Evolutionary conservation across 805 yeast genomes (phyloP), one percentile per base, ranked within the genome.

Genomic region (Teunomyces kruisii): DNA sequence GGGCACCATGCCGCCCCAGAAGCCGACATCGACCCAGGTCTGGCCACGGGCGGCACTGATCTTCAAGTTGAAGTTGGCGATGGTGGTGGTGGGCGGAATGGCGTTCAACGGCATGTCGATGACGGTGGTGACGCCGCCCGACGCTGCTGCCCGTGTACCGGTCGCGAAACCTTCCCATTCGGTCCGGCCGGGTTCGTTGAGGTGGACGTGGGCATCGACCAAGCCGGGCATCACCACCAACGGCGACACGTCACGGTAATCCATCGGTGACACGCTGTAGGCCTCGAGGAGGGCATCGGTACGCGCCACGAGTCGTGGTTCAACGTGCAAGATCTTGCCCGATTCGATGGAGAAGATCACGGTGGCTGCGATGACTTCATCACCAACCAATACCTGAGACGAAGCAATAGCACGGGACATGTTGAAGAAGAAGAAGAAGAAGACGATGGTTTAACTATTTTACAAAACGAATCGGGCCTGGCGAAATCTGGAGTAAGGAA

Each of bases 131-230:
- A 91, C 97, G 46, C 98, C 98, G 13, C 98, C 98, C 9, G 91
- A 76, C 0, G 96, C 96, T 0, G 97, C 97, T 2, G 96, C 87
- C 60, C 84, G 84, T 0, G 98, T 91, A 0, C 98, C 98, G 0
- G 96, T 86, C n/a, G 83, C 96, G 62, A 92, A 91, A 1, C 98
- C 98, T 65, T 91, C 98, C 98, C 98, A 91, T 50, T 90, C 96
- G 1, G 97, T 91, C 55, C 97, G 73, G n/a, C 98, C 98, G 0
- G 98, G 97, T 58, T 92, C 98, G 63, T 92, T 92, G 54, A 91
- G 70, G 59, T 91, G 98, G 19, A 91, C 98, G 63, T 91, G 98
- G 4, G 96, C 79, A 59, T 91, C 98, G 3, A 91, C 95, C 26
- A 91, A 75, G 0, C 98, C 98, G 0, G 98, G 97, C 72, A 92